Percentiles rank a stretch among this genome's conserved stretches.
Conservation (phyloP, 768 basidiomycete genomes). For the Xerocomus potaroensis region DNA sequence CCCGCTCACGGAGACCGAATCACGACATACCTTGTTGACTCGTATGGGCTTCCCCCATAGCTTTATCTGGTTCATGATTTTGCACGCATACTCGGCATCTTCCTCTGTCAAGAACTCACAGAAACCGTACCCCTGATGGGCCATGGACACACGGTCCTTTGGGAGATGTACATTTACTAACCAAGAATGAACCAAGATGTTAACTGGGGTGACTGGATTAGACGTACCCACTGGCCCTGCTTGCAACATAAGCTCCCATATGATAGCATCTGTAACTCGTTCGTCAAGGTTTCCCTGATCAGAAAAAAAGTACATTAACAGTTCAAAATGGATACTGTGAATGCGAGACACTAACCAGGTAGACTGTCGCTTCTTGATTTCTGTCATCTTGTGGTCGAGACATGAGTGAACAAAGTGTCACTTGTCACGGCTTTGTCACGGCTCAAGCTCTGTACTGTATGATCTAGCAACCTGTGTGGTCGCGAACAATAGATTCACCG, state of each 20-base stretch:
- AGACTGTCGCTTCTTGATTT: constrained; percentile 89
- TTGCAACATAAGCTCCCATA: constrained; percentile 99
- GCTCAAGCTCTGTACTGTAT: too few species aligned
- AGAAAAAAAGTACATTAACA: background rate
- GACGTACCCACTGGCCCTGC: constrained; percentile 95
- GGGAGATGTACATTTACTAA: constrained; percentile 96
- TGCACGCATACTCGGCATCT: constrained; percentile 99
- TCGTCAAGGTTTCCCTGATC: constrained; percentile 95
- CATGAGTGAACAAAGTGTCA: too few species aligned
- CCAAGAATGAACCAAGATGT: background rate
- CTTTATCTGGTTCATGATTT: constrained; percentile 99
- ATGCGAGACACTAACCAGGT: constrained; percentile 50
- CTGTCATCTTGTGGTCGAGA: constrained; percentile 76
- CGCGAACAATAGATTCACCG: too few species aligned
- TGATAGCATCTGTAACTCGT: constrained; percentile 84
- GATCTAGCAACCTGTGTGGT: too few species aligned
- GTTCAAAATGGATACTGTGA: fast-evolving
- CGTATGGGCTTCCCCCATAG: constrained; percentile 97
- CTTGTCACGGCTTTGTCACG: too few species aligned
- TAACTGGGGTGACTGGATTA: background rate
- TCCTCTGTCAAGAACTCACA: constrained; percentile 99
- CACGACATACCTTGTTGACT: constrained; percentile 87
- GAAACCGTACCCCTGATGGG: constrained; percentile 99
- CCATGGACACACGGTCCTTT: constrained; percentile 97
- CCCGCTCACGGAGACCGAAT: background rate